These are phyloP conservation scores for Cerioporus squamosus DNA, from an alignment of 1,284 basidiomycete genomes.

Conservation along the genomic window DNA sequence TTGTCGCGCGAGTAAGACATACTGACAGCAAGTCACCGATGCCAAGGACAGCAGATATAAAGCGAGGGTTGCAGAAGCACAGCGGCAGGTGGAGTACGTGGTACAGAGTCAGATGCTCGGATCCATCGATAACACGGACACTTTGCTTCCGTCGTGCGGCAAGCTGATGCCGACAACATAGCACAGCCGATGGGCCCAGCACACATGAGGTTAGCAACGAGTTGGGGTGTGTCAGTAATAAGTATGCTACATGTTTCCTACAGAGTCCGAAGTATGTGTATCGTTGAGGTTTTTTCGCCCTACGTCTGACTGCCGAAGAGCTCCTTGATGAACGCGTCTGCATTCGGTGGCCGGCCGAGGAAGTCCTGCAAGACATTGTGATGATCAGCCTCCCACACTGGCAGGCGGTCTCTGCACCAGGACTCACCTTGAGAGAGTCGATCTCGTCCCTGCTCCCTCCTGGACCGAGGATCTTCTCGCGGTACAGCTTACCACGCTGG, in stretches of 20 bases:
- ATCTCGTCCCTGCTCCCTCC: conserved; percentile 65
- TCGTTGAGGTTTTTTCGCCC: too few species aligned
- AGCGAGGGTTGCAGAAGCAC: not conserved
- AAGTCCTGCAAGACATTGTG: conserved; percentile 50
- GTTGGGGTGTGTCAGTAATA: not conserved
- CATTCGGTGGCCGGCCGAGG: conserved; percentile 77
- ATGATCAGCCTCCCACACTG: not conserved
- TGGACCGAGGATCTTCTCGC: conserved; percentile 55
- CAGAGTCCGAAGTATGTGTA: not conserved
- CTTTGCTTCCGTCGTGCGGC: not conserved
- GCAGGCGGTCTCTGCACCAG: not conserved
- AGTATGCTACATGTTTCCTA: not conserved
- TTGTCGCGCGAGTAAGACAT: conserved; percentile 56
- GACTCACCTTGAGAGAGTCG: conserved; percentile 54
- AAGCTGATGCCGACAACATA: not conserved
- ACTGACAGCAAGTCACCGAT: not conserved
- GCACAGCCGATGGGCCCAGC: too few species aligned
- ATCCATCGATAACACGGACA: conserved; percentile 5
- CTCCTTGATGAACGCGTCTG: conserved; percentile 76
- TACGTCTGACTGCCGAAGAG: conserved; percentile 55
- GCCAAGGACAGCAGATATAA: not conserved
- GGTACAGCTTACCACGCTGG: conserved; percentile 53
- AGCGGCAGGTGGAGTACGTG: not conserved
- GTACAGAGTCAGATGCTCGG: not conserved
- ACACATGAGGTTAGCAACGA: not conserved